These are phyloP conservation scores for Penicillium pancosmium DNA, from an alignment of 495 filamentous ascomycete species.

Conservation along the genomic window DNA sequence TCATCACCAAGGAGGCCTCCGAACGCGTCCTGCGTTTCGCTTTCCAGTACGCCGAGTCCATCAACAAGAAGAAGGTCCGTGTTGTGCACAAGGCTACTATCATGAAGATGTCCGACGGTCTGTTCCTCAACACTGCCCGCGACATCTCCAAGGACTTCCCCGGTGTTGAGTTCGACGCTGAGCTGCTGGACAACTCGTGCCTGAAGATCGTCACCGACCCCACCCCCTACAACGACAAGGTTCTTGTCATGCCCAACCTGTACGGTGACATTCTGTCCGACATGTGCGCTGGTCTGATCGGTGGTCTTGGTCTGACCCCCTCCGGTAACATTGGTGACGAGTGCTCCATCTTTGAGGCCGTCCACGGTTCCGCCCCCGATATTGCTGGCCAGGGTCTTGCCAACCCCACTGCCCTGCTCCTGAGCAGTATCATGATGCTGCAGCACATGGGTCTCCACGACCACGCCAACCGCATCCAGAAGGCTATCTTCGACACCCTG, in stretches of 20 bases:
- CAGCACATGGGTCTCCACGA: conserved; percentile 92
- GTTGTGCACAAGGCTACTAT: conserved; percentile 99
- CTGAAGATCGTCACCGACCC: conserved; percentile 96
- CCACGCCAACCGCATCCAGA: conserved; percentile 86
- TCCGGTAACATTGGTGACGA: conserved; percentile 99
- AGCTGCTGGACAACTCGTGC: conserved; percentile 98
- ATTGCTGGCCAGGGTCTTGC: conserved; percentile 95
- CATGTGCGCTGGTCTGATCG: conserved; percentile 98
- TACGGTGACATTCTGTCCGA: conserved; percentile 99
- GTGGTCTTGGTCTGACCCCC: conserved; percentile 93
- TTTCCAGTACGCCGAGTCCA: conserved; percentile 93
- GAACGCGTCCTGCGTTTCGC: conserved; percentile 95
- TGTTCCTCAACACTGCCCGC: conserved; percentile 86
- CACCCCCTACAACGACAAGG: conserved; percentile 95
- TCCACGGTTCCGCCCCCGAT: conserved; percentile 96
- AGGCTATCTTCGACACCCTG: conserved; percentile 89
- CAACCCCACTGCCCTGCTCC: conserved; percentile 91
- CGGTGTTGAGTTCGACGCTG: conserved; percentile 89
- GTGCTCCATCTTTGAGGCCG: conserved; percentile 99
- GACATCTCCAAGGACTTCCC: conserved; percentile 93
- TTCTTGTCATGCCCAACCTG: conserved; percentile 98
- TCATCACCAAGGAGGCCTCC: conserved; percentile 90
- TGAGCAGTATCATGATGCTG: conserved; percentile 98
- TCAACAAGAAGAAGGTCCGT: conserved; percentile 92
- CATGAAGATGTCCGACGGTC: conserved; percentile 99